A percentile compares a stretch with the other conserved stretches of the same genome.
Conservation (phyloP, 1,284 basidiomycete genomes). For the Puccinia polysora region DNA sequence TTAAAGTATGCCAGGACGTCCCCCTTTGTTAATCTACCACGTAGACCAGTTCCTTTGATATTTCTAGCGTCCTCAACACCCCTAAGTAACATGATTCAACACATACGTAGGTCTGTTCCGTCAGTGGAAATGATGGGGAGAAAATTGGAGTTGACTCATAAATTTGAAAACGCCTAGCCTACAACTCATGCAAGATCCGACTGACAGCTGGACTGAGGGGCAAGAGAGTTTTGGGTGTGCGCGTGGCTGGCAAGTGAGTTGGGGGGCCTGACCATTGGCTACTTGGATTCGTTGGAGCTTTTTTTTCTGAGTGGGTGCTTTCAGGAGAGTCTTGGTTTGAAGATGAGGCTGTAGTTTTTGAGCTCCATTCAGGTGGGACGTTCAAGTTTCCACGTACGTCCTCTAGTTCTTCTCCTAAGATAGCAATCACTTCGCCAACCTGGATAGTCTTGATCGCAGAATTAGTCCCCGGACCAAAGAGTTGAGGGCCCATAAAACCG, state of each 20-base stretch:
- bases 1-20: constrained; percentile 55
- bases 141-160: no score
- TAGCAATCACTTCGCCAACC: constrained; percentile 54
- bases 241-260: constrained; percentile 2
- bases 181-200: constrained; percentile 22
- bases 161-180: background rate
- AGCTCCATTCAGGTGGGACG: constrained; percentile 46
- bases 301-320: background rate
- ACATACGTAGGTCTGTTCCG: constrained; percentile 53
- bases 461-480: constrained; percentile 45
- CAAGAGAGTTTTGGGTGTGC: constrained; percentile 10
- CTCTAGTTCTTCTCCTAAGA: constrained; percentile 55
- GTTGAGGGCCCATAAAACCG: constrained; percentile 55
- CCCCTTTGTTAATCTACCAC: constrained; percentile 55
- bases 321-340: constrained; percentile 7
- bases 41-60: constrained; percentile 54
- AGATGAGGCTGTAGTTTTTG: background rate
- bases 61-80: constrained; percentile 50
- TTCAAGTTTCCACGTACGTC: constrained; percentile 53
- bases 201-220: constrained; percentile 40
- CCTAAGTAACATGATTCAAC: constrained; percentile 49
- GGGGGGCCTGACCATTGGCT: background rate
- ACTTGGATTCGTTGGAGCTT: background rate
- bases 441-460: constrained; percentile 52
- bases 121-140: constrained; percentile 48